Conservation (phyloP, 306 rosid genomes). For the Abrus precatorius region DNA sequence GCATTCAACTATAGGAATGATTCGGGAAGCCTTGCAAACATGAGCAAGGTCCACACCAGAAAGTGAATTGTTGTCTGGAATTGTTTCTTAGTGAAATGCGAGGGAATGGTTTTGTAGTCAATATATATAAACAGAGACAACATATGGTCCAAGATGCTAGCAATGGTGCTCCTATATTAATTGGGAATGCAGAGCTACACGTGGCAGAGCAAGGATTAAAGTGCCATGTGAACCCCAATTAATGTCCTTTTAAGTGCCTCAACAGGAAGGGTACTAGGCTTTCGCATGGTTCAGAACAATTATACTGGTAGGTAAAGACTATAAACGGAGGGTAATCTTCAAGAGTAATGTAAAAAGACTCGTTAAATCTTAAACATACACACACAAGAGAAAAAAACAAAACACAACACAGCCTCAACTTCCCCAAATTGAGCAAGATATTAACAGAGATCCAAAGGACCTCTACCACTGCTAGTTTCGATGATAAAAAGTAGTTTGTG, state of each 20-base stretch:
- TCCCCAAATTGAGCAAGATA: slow-evolving; percentile 8
- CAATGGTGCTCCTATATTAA: slow-evolving; percentile 39
- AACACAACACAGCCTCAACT: neutral
- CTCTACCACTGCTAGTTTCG: slow-evolving; percentile 21
- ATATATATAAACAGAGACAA: slow-evolving; percentile 10
- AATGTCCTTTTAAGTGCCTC: slow-evolving; percentile 45
- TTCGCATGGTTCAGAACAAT: slow-evolving; percentile 47
- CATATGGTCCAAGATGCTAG: slow-evolving; percentile 41
- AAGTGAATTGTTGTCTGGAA: slow-evolving; percentile 19
- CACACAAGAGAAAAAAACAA: neutral
- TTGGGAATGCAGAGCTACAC: slow-evolving; percentile 36
- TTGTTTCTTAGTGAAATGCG: slow-evolving; percentile 39
- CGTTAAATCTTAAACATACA: neutral
- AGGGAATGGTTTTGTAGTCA: slow-evolving; percentile 17
- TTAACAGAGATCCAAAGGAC: slow-evolving; percentile 29
- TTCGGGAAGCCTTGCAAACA: slow-evolving; percentile 33
- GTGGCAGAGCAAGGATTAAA: slow-evolving; percentile 36
- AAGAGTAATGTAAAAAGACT: slow-evolving; percentile 24
- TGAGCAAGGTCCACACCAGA: slow-evolving; percentile 41
- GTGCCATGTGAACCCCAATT: slow-evolving; percentile 34
- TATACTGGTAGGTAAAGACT: slow-evolving; percentile 43
- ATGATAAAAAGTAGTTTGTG: neutral
- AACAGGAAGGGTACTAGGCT: slow-evolving; percentile 48
- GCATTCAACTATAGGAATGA: slow-evolving; percentile 43
- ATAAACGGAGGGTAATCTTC: slow-evolving; percentile 41